Evolutionary conservation across 495 filamentous ascomycete species (phyloP).

Genomic region (Penicillium desertorum): DNA sequence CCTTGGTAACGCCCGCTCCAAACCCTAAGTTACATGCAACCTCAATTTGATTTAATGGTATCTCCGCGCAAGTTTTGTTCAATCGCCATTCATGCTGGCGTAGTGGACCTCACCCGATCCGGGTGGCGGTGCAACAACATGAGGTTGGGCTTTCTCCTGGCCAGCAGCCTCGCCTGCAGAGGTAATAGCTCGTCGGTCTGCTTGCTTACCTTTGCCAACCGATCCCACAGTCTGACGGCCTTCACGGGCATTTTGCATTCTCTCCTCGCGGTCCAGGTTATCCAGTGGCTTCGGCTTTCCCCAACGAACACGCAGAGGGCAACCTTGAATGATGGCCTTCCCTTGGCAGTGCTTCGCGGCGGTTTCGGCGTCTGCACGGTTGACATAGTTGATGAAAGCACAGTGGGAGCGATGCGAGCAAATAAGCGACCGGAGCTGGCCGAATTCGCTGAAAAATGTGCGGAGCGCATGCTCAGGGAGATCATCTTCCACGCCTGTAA

Average conservation of each 20-base stretch:
- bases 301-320: slow-evolving; percentile 87
- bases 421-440: slow-evolving; percentile 81
- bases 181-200: slow-evolving; percentile 37
- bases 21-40: slow-evolving; percentile 35
- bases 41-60: slow-evolving; percentile 14
- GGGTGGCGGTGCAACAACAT: slow-evolving; percentile 74
- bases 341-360: slow-evolving; percentile 85
- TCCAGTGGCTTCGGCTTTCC: slow-evolving; percentile 87
- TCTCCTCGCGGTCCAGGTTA: slow-evolving; percentile 80
- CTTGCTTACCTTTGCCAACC: slow-evolving; percentile 31
- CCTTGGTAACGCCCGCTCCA: slow-evolving; percentile 42
- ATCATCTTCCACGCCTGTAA: slow-evolving; percentile 95
- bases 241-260: slow-evolving; percentile 70
- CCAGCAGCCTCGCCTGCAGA: slow-evolving; percentile 31
- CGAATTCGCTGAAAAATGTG: slow-evolving; percentile 84
- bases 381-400: slow-evolving; percentile 91
- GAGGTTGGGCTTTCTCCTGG: slow-evolving; percentile 43
- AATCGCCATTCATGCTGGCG: slow-evolving; percentile 82
- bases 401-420: slow-evolving; percentile 97
- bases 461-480: slow-evolving; percentile 88
- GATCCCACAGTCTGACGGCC: slow-evolving; percentile 55
- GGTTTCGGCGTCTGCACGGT: slow-evolving; percentile 75
- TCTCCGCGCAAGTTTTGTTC: slow-evolving; percentile 23
- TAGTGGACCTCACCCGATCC: slow-evolving; percentile 80
- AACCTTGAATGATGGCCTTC: slow-evolving; percentile 77